Evolutionary conservation across 139 green algal species (phyloP), one percentile per base, ranked within the genome.

Genomic region (Penium margaritaceum): DNA sequence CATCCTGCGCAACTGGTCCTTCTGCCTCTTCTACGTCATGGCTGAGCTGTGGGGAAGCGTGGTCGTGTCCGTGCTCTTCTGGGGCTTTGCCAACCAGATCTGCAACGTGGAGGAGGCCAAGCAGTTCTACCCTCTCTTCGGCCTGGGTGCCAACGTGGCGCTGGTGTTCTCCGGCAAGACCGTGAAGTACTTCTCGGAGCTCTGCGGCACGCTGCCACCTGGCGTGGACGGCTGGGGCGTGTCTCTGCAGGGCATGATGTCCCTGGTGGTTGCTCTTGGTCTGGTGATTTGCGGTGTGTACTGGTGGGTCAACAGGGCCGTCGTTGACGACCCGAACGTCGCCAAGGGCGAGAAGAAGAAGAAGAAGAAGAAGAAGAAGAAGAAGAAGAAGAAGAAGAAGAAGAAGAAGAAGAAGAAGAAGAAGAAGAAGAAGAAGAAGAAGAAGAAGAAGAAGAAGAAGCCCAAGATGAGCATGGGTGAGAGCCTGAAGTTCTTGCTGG

Each of bases 11-110:
- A 98, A 98, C 87, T 98, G 93, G 93, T 95, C 89, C 43, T 97
- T 92, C 87, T 96, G 91, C 85, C 85, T 98, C 17, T 98, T 98
- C 83, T 98, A 98, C 79, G 93, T 97, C 39, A 96, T 97, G 91
- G 91, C 93, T 29, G 93, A 97, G 91, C 87, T 98, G 60, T 98
- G 93, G 93, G 93, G 93, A 54, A 96, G 91, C 46, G 93, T 98
- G 24, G 92, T 98, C 34, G 92, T 98, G 60, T 97, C 93, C 0
- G 90, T 98, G 66, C 92, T 98, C 43, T 98, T 98, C 89, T 98
- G 93, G 93, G 93, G 77, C 4, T 79, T 97, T 85, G 90, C 92
- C 72, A 97, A 97, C 86, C 92, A 79, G 72, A 98, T 98, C 83
- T 95, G 87, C 44, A 95, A 85, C 17, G 93, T 98, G 33, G 90